These are phyloP conservation scores for Ormosia emarginata DNA, from an alignment of 306 rosid species.

Conservation along the genomic window DNA sequence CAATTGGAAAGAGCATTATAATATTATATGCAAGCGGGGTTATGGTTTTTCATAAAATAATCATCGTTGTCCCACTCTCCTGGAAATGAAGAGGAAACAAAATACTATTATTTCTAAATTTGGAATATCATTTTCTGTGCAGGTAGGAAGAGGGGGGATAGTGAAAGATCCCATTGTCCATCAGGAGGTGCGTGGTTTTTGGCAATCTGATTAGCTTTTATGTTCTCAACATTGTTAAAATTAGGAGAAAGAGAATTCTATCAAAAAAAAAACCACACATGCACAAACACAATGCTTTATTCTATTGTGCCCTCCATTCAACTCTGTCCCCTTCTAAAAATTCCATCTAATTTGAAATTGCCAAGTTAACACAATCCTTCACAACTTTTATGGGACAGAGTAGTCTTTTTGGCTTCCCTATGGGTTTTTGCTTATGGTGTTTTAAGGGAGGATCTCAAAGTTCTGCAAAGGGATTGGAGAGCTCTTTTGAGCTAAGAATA, in stretches of 20 bases:
- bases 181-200: conserved; percentile 43
- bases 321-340: background rate
- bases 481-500: background rate
- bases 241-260: background rate
- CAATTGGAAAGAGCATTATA: background rate
- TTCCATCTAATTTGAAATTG: background rate
- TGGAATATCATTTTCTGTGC: conserved; percentile 9
- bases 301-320: background rate
- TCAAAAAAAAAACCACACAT: background rate
- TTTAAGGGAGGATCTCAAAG: background rate
- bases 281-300: background rate
- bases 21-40: background rate
- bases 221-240: background rate
- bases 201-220: background rate
- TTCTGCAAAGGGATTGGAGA: background rate
- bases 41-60: conserved; percentile 8
- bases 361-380: background rate
- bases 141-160: conserved; percentile 59
- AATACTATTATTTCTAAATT: background rate
- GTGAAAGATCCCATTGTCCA: conserved; percentile 52
- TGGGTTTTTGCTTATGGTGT: background rate
- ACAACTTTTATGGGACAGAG: background rate
- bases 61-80: background rate
- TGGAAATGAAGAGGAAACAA: conserved; percentile 4
- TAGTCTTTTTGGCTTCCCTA: background rate